Conservation (phyloP, 1,284 basidiomycete genomes). For the Fomes fomentarius region DNA sequence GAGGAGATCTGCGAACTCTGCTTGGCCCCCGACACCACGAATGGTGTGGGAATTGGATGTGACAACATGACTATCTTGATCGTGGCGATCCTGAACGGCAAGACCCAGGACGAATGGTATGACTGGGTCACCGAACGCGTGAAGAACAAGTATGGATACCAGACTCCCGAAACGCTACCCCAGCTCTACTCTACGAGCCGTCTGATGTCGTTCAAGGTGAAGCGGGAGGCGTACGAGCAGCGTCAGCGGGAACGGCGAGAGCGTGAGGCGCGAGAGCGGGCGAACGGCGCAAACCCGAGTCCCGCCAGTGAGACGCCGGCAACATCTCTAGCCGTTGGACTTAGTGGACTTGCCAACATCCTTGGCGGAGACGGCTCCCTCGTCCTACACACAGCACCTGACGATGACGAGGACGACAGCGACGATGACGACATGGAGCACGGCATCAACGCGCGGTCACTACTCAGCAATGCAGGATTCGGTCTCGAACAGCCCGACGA, state of each 20-base stretch:
- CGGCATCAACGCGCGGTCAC: constrained; percentile 41
- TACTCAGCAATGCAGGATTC: constrained; percentile 48
- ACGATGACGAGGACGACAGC: constrained; percentile 54
- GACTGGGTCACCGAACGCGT: constrained; percentile 89
- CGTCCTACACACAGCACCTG: constrained; percentile 25
- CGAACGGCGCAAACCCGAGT: constrained; percentile 1
- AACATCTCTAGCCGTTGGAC: constrained; percentile 35
- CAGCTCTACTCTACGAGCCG: constrained; percentile 69
- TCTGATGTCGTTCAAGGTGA: constrained; percentile 59
- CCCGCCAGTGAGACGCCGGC: constrained; percentile 28
- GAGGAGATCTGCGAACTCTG: constrained; percentile 94
- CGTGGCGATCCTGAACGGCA: constrained; percentile 86
- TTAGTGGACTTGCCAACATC: constrained; percentile 41
- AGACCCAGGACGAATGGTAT: constrained; percentile 93
- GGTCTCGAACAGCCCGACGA: constrained; percentile 41
- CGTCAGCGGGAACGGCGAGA: constrained; percentile 43
- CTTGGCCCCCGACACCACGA: constrained; percentile 91
- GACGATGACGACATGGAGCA: constrained; percentile 51
- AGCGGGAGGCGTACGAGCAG: constrained; percentile 55
- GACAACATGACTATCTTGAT: constrained; percentile 99
- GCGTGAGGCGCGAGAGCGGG: constrained; percentile 40
- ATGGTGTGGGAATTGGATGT: constrained; percentile 92
- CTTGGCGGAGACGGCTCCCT: constrained; percentile 37
- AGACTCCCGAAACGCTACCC: constrained; percentile 70
- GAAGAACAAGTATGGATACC: constrained; percentile 70